A percentile compares a stretch with the other conserved stretches of the same genome.
phyloP scores from a whole-genome alignment of 441 rosid genomes.

The Gossypium schwendimanii region DNA sequence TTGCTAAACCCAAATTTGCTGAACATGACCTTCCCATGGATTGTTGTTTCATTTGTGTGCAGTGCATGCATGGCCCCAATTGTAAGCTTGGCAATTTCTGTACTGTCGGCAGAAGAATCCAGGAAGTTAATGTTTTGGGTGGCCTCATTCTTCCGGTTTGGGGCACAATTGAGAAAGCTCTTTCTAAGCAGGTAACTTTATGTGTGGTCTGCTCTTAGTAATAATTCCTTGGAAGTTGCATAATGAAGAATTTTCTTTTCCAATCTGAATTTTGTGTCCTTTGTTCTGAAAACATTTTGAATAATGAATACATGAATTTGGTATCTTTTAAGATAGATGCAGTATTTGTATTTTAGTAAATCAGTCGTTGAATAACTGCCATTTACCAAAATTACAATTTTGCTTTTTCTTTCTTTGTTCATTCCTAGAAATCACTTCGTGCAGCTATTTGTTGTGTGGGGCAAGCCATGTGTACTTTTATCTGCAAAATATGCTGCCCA shows the following conservation, averaged over 20 bases:
- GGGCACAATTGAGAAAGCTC: constrained; percentile 97
- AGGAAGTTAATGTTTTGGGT: constrained; percentile 92
- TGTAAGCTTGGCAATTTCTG: constrained; percentile 85
- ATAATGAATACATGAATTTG: too few species aligned
- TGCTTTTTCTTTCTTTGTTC: too few species aligned
- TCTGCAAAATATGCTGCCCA: not conserved
- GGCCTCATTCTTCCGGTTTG: constrained; percentile 97
- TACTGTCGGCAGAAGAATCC: constrained; percentile 89
- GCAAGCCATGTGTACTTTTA: too few species aligned
- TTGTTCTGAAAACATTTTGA: not conserved
- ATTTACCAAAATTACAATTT: too few species aligned
- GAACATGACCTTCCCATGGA: not conserved
- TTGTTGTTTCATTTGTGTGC: constrained; percentile 25
- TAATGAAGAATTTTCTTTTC: not conserved
- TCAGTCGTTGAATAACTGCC: too few species aligned
- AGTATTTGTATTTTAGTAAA: too few species aligned
- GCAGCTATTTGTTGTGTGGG: too few species aligned
- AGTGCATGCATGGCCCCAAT: constrained; percentile 99
- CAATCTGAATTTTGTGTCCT: not conserved
- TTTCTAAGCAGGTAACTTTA: constrained; percentile 75
- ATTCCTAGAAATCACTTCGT: too few species aligned
- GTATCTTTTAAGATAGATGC: too few species aligned
- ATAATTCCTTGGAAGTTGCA: constrained; percentile 2
- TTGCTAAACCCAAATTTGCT: not conserved
- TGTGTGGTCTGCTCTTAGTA: not conserved